These are phyloP conservation scores for Cytidiella melzeri DNA, from an alignment of 768 basidiomycete species.

Conservation along the genomic window DNA sequence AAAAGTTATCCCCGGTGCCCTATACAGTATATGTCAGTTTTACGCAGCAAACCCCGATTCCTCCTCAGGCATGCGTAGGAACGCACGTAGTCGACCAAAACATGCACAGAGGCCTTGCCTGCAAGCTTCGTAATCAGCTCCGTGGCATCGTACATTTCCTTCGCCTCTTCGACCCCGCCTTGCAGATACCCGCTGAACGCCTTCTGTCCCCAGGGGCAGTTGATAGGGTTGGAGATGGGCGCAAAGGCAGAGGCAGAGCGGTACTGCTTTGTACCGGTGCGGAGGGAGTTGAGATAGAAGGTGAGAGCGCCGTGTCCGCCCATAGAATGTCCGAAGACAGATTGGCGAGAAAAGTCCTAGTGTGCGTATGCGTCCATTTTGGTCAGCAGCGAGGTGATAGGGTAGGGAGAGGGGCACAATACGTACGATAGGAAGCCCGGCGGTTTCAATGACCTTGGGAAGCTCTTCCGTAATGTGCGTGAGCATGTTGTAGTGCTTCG, in stretches of 20 bases:
- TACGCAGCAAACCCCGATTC: too few relatives aligned
- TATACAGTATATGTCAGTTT: constrained; percentile 28
- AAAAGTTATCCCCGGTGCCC: constrained; percentile 81
- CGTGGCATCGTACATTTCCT: constrained; percentile 74
- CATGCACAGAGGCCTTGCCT: constrained; percentile 54
- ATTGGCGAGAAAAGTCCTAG: constrained; percentile 78
- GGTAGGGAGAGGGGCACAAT: neutral
- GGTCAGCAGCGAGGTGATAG: neutral
- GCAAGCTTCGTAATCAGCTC: constrained; percentile 58
- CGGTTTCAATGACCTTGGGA: constrained; percentile 67
- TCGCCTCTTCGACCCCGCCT: constrained; percentile 73
- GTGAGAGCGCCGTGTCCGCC: constrained; percentile 94
- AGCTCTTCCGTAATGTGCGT: constrained; percentile 81
- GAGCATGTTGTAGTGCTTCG: constrained; percentile 84
- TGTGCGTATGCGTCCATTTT: neutral
- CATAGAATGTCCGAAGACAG: constrained; percentile 97
- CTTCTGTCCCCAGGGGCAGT: constrained; percentile 88
- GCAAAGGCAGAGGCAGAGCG: constrained; percentile 87
- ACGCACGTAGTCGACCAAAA: constrained; percentile 83
- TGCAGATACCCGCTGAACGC: constrained; percentile 84
- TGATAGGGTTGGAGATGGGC: constrained; percentile 79
- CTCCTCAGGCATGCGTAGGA: too few relatives aligned
- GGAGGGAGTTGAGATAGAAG: constrained; percentile 70
- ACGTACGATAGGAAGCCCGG: constrained; percentile 73
- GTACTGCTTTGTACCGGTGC: constrained; percentile 48